Base-by-base conservation (phyloP, 2,329 filamentous ascomycete species). In the Cordyceps militaris region DNA sequence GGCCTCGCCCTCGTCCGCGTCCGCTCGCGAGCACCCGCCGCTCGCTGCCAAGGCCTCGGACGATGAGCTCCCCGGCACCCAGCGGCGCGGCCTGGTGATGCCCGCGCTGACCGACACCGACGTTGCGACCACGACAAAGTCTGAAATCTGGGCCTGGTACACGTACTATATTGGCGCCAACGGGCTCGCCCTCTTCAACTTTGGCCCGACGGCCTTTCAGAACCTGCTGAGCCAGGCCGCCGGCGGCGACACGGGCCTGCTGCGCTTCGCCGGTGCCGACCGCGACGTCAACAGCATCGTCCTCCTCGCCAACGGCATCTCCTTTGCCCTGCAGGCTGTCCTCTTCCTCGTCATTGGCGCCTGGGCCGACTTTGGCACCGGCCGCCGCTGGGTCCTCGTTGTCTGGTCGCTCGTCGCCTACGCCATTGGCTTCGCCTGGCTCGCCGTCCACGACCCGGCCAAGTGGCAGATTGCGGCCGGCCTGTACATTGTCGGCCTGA, bases 151-250 rank as follows among this genome's bases (percentile, higher is more conserved):
- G 48, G 28, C 61, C 28, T 62, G 56, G 54, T 70, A 71, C 56
- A 59, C 63, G 34, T 87, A 87, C 69, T 87, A 87, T 66, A 79
- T 87, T 53, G 85, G 85, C 48, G 82, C 85, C 66, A 87, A 87
- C 67, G 84, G 84, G 6, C 77, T 78, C 60, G 78, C 77, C 9
- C 73, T 80, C 51, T 86, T 85, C 77, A 86, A 84, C 66, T 86
- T 85, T 66, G 83, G 77, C 3, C 82, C 82, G 1, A 85, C 83
- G 2, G 80, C 81, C 19, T 85, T 86, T 58, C 84, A 87, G 64
- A 86, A 86, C 63, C 70, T 87, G 9, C 72, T 87, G 26, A 79
- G 76, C 53, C 80, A 85, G 66, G 83, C 84, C 0, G 83, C 82
- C 4, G 77, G 80, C 8, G 74, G 74, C 3, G 76, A 81, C 50